A percentile compares a stretch with the other conserved stretches of the same genome.
Conservation (phyloP, 768 basidiomycete genomes). For the Rhizopogon vulgaris region DNA sequence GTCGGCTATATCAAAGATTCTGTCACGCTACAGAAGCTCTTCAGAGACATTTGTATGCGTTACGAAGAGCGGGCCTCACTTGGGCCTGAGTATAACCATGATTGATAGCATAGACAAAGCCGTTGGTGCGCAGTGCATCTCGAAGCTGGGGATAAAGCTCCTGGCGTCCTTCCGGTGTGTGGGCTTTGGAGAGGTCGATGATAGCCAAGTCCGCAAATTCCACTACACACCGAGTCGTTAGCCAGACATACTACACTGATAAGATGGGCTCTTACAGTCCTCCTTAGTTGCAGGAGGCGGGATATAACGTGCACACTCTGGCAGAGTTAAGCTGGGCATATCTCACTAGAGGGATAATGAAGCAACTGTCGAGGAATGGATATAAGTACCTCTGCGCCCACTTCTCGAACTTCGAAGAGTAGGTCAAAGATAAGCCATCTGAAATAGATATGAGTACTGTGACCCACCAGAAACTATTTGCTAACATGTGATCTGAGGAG, state of each 20-base stretch:
- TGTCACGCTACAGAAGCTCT: slow-evolving; percentile 26
- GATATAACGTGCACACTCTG: not conserved
- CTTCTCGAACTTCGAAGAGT: too few relatives aligned
- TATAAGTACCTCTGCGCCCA: not conserved
- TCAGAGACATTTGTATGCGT: not conserved
- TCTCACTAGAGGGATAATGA: not conserved
- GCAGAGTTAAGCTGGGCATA: slow-evolving; percentile 1
- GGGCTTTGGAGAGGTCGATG: not conserved
- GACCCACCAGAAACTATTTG: not conserved
- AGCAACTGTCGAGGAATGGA: not conserved
- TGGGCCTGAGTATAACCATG: slow-evolving; percentile 39
- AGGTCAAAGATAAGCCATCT: not conserved
- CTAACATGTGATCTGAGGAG: too few relatives aligned
- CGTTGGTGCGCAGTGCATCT: slow-evolving; percentile 9
- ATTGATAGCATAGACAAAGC: slow-evolving; percentile 45
- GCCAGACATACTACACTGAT: not conserved
- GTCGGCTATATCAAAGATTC: slow-evolving; percentile 44
- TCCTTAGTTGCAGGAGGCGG: slow-evolving; percentile 1
- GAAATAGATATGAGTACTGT: not conserved
- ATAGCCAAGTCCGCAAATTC: slow-evolving; percentile 1
- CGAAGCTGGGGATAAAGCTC: slow-evolving; percentile 1
- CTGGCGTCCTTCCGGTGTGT: not conserved
- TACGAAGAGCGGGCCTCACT: slow-evolving; percentile 18
- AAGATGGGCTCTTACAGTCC: not conserved
- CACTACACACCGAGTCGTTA: not conserved